Conservation (phyloP, 2,329 filamentous ascomycete species). For the Pyrenophora seminiperda region DNA sequence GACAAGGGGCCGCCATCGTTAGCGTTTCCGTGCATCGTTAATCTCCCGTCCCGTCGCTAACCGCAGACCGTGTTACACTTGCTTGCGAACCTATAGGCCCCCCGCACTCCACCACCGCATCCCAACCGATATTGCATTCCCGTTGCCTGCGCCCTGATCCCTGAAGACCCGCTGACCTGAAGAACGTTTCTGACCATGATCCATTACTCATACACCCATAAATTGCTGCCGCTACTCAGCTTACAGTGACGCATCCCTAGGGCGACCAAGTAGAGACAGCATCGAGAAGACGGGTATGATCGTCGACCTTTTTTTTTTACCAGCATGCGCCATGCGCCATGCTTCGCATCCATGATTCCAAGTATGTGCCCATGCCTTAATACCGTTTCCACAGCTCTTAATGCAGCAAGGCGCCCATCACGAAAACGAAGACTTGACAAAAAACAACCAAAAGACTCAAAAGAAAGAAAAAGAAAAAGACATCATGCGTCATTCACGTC, state of each 20-base stretch:
- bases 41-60: conserved; percentile 15
- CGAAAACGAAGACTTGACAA: conserved; percentile 3
- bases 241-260: conserved; percentile 6
- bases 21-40: conserved; percentile 18
- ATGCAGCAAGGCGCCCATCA: conserved; percentile 18
- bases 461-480: conserved; percentile 11
- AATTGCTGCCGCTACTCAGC: conserved; percentile 14
- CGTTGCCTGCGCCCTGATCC: neutral
- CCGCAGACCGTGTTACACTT: conserved; percentile 9
- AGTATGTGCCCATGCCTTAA: conserved; percentile 22
- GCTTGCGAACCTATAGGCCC: conserved; percentile 8
- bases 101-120: too few species aligned
- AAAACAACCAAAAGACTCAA: conserved; percentile 9
- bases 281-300: conserved; percentile 36
- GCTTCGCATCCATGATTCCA: conserved; percentile 25
- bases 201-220: conserved; percentile 40
- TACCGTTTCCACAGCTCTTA: conserved; percentile 28
- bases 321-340: conserved; percentile 43
- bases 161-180: conserved; percentile 2
- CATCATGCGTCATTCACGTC: conserved; percentile 34
- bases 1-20: conserved; percentile 41
- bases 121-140: conserved; percentile 5
- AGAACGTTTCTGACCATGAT: conserved; percentile 28
- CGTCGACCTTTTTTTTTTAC: conserved; percentile 30
- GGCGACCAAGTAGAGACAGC: conserved; percentile 21